Percentiles rank a stretch among this genome's conserved stretches.
phyloP scores from a whole-genome alignment of 441 rosid genomes.

The Euphorbia celastroides region DNA sequence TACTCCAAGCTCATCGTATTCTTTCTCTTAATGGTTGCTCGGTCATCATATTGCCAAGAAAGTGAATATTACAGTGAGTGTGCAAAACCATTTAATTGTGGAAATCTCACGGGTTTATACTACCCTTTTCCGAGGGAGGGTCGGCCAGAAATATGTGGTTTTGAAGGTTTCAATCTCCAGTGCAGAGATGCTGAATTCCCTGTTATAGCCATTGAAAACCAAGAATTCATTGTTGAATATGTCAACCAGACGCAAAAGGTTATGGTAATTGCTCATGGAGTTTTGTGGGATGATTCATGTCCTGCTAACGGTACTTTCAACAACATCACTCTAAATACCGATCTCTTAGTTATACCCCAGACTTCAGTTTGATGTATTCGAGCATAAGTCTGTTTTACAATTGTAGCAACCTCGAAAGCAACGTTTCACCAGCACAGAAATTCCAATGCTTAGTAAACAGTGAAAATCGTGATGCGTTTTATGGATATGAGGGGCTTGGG shows the following conservation, averaged over 20 bases:
- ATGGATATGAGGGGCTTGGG: not conserved
- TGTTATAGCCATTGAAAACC: not conserved
- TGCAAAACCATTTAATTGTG: not conserved
- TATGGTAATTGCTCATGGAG: not conserved
- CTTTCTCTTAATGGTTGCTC: constrained; percentile 14
- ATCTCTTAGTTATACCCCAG: not conserved
- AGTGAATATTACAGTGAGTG: constrained; percentile 13
- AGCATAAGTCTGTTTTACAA: constrained; percentile 1
- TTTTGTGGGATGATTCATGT: not conserved
- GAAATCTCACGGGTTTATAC: not conserved
- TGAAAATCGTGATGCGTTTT: not conserved
- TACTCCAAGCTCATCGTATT: constrained; percentile 13
- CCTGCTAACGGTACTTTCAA: not conserved
- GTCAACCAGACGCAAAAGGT: not conserved
- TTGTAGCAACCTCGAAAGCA: not conserved
- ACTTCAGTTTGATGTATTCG: not conserved
- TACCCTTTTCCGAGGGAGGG: constrained; percentile 21
- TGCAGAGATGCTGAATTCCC: not conserved
- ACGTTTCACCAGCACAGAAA: no score
- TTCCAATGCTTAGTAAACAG: not conserved
- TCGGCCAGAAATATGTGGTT: constrained; percentile 11
- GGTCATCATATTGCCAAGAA: constrained; percentile 19
- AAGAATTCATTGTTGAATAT: not conserved
- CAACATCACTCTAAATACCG: not conserved
- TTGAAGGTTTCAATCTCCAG: not conserved